These are phyloP conservation scores for Solanum lignicaule DNA, from an alignment of 257 asterid species.

Conservation along the genomic window DNA sequence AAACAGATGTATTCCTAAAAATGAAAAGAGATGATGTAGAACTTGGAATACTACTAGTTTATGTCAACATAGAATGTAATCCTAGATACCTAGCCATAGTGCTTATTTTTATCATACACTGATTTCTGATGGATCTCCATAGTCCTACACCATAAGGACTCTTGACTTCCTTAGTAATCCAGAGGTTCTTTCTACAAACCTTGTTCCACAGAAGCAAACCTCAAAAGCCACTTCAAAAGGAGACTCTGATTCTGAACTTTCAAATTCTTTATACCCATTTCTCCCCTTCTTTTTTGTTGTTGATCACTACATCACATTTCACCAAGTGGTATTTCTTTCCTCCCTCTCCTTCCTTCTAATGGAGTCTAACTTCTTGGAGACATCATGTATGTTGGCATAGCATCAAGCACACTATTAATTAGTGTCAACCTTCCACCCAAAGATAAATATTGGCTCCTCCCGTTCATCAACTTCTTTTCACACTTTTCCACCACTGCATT, in stretches of 20 bases:
- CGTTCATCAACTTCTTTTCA: not conserved
- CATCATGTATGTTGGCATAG: not conserved
- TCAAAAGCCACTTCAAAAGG: not conserved
- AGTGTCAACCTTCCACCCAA: not conserved
- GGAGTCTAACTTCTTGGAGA: not conserved
- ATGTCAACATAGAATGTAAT: no score
- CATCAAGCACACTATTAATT: not conserved
- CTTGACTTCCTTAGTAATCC: not conserved
- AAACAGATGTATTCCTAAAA: no score
- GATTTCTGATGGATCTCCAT: not conserved
- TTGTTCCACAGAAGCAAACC: not conserved
- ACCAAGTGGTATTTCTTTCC: no score
- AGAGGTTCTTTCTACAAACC: not conserved
- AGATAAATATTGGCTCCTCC: not conserved
- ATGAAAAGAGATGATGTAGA: no score
- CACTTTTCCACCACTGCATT: not conserved
- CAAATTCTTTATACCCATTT: not conserved
- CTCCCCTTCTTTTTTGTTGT: not conserved
- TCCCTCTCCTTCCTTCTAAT: not conserved
- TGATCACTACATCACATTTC: not conserved
- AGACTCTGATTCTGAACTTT: not conserved
- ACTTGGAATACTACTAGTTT: no score
- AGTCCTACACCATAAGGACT: not conserved
- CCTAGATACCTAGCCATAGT: no score
- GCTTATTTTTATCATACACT: not conserved